Evolutionary conservation across 2,329 filamentous ascomycete species (phyloP).

Genomic region (Hypoxylon sp.): DNA sequence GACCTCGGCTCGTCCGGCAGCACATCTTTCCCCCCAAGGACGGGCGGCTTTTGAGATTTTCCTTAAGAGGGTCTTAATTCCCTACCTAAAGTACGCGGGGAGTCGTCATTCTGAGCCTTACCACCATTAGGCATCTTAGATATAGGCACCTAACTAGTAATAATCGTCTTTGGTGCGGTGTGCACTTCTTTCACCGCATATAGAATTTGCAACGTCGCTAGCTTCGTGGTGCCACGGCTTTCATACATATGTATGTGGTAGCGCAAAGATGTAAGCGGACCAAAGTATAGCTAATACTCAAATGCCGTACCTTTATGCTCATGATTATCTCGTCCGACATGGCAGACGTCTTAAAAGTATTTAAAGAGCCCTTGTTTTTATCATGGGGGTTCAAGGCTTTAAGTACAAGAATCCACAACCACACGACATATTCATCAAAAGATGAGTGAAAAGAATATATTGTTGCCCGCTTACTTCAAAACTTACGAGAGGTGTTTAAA

Average conservation of each 20-base stretch:
- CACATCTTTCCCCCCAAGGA: constrained; percentile 1
- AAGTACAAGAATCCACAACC: background rate
- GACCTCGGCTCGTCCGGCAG: constrained; percentile 20
- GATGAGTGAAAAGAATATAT: background rate
- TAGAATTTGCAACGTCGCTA: constrained; percentile 16
- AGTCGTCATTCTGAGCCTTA: constrained; percentile 20
- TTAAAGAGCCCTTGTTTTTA: too few species aligned
- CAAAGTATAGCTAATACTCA: background rate
- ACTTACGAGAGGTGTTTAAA: background rate
- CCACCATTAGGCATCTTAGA: constrained; percentile 14
- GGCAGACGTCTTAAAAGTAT: background rate
- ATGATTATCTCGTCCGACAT: background rate
- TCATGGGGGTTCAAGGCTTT: background rate
- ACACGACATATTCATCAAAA: background rate
- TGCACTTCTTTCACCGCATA: constrained; percentile 30
- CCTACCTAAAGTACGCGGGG: background rate
- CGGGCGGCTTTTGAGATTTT: background rate
- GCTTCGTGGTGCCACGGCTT: constrained; percentile 6
- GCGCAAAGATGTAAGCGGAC: constrained; percentile 7
- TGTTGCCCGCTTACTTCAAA: background rate
- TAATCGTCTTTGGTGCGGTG: constrained; percentile 3
- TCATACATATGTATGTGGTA: background rate
- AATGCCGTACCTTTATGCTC: background rate
- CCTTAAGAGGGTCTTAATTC: background rate
- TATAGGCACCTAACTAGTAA: constrained; percentile 13